phyloP scores from a whole-genome alignment of 768 basidiomycete species.

The Russula lepida region DNA sequence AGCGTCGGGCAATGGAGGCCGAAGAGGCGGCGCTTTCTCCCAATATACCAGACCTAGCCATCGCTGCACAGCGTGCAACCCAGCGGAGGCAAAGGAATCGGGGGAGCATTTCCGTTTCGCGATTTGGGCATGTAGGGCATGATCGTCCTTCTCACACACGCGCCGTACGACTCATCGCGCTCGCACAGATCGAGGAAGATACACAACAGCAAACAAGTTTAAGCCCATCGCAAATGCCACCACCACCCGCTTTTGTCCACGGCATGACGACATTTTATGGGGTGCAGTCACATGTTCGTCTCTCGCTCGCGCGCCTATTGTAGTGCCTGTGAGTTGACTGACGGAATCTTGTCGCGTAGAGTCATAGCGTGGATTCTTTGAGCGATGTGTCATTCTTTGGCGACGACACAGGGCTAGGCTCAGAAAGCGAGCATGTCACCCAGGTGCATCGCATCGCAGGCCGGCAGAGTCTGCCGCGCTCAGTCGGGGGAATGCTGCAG shows the following conservation, averaged over 20 bases:
- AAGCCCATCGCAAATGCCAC: constrained; percentile 18
- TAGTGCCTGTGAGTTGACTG: background rate
- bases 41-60: constrained; percentile 6
- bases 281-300: constrained; percentile 21
- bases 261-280: constrained; percentile 27
- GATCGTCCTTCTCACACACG: background rate
- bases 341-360: background rate
- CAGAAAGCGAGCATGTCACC: constrained; percentile 18
- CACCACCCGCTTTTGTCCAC: constrained; percentile 20
- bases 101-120: constrained; percentile 50
- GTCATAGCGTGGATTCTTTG: constrained; percentile 27
- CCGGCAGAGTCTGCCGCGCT: constrained; percentile 14
- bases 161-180: background rate
- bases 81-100: constrained; percentile 30
- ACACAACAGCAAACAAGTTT: constrained; percentile 5
- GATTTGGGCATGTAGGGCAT: constrained; percentile 47
- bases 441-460: constrained; percentile 21
- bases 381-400: constrained; percentile 18
- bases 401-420: background rate
- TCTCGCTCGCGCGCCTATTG: background rate
- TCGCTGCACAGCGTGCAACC: constrained; percentile 4
- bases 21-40: constrained; percentile 8
- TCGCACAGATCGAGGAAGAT: constrained; percentile 6
- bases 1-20: constrained; percentile 39
- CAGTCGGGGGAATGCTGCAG: constrained; percentile 17